phyloP scores from a whole-genome alignment of 495 filamentous ascomycete genomes.

The Aspergillus asperescens region DNA sequence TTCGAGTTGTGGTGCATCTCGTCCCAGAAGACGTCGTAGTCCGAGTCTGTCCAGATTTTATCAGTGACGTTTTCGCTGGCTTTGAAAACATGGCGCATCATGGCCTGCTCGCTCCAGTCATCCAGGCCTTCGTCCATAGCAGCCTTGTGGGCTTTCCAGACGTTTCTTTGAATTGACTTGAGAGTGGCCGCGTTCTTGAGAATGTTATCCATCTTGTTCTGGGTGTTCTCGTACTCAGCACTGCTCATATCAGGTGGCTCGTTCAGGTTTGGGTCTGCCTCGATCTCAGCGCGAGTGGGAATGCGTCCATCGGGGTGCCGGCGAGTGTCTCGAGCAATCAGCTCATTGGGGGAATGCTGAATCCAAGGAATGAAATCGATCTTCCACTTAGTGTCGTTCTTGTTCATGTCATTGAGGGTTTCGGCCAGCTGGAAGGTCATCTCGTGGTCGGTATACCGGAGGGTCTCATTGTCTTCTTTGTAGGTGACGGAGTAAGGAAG shows the following conservation, averaged over 20 bases:
- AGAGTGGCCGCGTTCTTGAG: slow-evolving; percentile 17
- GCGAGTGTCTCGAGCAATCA: slow-evolving; percentile 45
- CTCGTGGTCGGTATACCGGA: slow-evolving; percentile 10
- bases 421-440: not conserved
- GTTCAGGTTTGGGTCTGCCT: slow-evolving; percentile 21
- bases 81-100: slow-evolving; percentile 23
- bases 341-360: slow-evolving; percentile 49
- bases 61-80: slow-evolving; percentile 26
- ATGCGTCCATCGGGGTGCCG: slow-evolving; percentile 45
- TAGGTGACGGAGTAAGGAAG: slow-evolving; percentile 41
- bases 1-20: slow-evolving; percentile 28
- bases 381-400: slow-evolving; percentile 38
- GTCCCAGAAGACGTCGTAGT: slow-evolving; percentile 20
- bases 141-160: slow-evolving; percentile 20
- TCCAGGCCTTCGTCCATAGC: slow-evolving; percentile 25
- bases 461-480: not conserved
- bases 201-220: slow-evolving; percentile 17
- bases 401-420: slow-evolving; percentile 50
- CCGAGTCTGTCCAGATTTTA: slow-evolving; percentile 20
- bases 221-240: slow-evolving; percentile 12
- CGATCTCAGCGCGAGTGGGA: slow-evolving; percentile 30
- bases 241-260: not conserved
- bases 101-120: slow-evolving; percentile 28
- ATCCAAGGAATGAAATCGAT: slow-evolving; percentile 63
- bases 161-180: slow-evolving; percentile 20